Conservation (phyloP, 257 asterid genomes). For the Salvia rosmarinus region DNA sequence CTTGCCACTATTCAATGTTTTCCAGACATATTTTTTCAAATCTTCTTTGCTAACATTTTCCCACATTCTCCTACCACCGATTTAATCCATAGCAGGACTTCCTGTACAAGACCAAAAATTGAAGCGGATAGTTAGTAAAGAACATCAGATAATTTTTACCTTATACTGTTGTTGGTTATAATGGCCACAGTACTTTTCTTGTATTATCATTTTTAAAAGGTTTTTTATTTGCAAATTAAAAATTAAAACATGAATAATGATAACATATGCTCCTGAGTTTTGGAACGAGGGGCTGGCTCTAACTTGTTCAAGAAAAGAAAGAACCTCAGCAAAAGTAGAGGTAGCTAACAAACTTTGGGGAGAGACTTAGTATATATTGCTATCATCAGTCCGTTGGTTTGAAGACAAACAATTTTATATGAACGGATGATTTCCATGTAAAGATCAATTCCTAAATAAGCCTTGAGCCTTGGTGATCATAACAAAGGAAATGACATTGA, state of each 20-base stretch:
- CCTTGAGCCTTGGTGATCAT: background rate
- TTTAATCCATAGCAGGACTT: conserved; percentile 94
- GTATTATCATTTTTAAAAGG: background rate
- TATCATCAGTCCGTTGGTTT: background rate
- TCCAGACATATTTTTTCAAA: conserved; percentile 85
- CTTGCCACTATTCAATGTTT: conserved; percentile 84
- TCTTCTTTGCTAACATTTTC: conserved; percentile 86
- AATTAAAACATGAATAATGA: background rate
- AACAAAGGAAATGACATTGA: conserved; percentile 2
- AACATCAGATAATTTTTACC: conserved; percentile 6
- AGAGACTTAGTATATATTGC: background rate
- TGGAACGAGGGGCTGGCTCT: background rate
- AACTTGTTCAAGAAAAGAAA: background rate
- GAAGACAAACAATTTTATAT: background rate
- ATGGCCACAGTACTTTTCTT: background rate
- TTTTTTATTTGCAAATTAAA: background rate
- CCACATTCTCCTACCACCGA: conserved; percentile 90
- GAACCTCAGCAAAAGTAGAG: background rate
- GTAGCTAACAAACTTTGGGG: background rate
- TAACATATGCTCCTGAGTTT: background rate
- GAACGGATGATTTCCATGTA: background rate
- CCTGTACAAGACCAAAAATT: conserved; percentile 53
- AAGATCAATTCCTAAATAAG: background rate
- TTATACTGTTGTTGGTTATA: conserved; percentile 5
- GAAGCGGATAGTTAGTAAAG: conserved; percentile 21